Conservation (phyloP, 148 eudicot species). For the Spergularia marina region DNA sequence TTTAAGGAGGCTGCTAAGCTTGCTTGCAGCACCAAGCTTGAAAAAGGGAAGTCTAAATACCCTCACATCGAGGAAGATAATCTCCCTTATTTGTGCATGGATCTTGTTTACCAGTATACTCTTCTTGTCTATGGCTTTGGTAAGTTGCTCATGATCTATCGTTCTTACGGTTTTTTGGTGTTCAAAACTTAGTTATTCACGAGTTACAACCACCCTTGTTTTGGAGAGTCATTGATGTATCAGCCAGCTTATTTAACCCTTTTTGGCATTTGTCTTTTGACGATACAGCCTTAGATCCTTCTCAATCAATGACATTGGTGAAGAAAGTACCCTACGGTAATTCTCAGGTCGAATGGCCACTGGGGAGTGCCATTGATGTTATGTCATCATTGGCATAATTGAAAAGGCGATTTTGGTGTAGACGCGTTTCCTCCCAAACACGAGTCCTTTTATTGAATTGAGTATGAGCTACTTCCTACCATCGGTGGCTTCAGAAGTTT, state of each 20-base stretch:
- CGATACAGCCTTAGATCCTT: conserved; percentile 54
- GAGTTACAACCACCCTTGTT: background rate
- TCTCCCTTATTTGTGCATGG: conserved; percentile 91
- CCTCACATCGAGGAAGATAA: conserved; percentile 61
- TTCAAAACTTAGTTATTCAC: background rate
- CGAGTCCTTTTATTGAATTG: conserved; percentile 1
- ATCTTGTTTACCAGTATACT: conserved; percentile 83
- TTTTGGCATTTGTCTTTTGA: conserved; percentile 12
- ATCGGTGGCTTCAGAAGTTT: conserved; percentile 27
- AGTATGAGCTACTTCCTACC: conserved; percentile 4
- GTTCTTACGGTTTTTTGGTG: background rate
- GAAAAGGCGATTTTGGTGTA: background rate
- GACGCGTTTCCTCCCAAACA: conserved; percentile 7
- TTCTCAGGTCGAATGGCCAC: conserved; percentile 73
- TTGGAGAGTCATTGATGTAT: background rate
- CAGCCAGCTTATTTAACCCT: background rate
- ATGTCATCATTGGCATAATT: conserved; percentile 47
- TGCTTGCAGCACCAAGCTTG: conserved; percentile 65
- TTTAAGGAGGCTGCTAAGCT: conserved; percentile 70
- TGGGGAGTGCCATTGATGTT: conserved; percentile 83
- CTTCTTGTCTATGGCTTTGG: conserved; percentile 94
- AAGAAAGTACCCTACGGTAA: conserved; percentile 62
- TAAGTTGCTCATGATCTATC: conserved; percentile 34
- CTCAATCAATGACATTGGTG: conserved; percentile 74
- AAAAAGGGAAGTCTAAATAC: conserved; percentile 59